Conservation (phyloP, 2,329 filamentous ascomycete genomes). For the Calonectria pseudoturangicola region DNA sequence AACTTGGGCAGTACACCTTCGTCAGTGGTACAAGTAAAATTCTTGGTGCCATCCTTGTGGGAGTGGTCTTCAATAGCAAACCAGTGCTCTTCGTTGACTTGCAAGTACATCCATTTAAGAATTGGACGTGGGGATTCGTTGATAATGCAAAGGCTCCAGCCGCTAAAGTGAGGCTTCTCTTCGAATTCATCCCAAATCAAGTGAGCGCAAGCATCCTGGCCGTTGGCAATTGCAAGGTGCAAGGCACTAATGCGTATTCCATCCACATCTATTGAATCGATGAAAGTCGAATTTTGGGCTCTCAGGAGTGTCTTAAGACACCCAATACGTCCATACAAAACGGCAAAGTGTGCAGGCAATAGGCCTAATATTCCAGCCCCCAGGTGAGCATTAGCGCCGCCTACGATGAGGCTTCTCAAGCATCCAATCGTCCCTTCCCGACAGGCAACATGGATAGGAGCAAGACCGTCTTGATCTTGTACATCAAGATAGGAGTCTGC, state of each 20-base stretch:
- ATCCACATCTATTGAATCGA: not conserved
- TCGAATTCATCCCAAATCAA: slow-evolving; percentile 10
- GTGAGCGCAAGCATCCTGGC: slow-evolving; percentile 16
- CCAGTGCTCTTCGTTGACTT: slow-evolving; percentile 24
- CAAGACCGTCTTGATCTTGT: slow-evolving; percentile 11
- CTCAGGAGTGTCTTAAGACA: not conserved
- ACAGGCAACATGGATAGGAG: slow-evolving; percentile 21
- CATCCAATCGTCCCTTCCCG: slow-evolving; percentile 4
- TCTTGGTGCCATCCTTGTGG: not conserved
- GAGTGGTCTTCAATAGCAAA: slow-evolving; percentile 24
- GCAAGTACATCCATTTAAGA: slow-evolving; percentile 25
- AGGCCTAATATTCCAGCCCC: slow-evolving; percentile 11
- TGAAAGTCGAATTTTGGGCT: not conserved
- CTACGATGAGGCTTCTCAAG: not conserved
- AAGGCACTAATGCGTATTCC: not conserved
- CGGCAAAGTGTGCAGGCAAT: slow-evolving; percentile 15
- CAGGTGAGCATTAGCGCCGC: not conserved
- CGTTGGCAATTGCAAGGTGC: slow-evolving; percentile 25
- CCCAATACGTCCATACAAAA: not conserved
- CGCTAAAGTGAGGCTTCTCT: not conserved
- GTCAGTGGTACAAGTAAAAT: not conserved
- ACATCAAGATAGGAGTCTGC: not conserved
- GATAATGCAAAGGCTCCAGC: not conserved
- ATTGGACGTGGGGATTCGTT: not conserved
- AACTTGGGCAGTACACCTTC: not conserved